Evolutionary conservation across 1,284 basidiomycete genomes (phyloP).

Genomic region (Afroboletus lepidellus): DNA sequence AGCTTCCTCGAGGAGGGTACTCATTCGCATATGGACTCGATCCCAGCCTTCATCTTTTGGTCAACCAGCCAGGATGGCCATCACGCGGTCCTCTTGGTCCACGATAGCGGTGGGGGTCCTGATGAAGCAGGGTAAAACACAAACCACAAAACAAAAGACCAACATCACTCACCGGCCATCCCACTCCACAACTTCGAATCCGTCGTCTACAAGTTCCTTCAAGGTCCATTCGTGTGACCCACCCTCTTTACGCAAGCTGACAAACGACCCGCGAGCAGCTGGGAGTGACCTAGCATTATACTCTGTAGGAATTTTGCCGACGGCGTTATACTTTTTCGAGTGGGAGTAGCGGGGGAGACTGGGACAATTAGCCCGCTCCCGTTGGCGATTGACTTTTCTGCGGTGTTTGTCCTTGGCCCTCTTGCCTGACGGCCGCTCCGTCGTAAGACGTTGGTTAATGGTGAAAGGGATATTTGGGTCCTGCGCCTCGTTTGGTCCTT

Average conservation of each 20-base stretch:
- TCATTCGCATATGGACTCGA: not conserved
- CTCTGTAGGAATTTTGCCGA: no score
- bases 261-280: not conserved
- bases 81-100: not conserved
- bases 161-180: not conserved
- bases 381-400: no score
- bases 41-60: not conserved
- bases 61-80: not conserved
- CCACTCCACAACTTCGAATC: not conserved
- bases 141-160: not conserved
- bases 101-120: not conserved
- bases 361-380: not conserved
- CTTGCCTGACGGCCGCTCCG: no score
- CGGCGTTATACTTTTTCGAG: not conserved
- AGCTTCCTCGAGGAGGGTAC: not conserved
- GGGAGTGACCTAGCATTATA: no score
- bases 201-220: not conserved
- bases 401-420: no score
- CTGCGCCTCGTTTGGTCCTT: no score
- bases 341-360: not conserved
- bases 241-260: not conserved
- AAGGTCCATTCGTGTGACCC: not conserved
- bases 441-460: no score
- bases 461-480: no score
- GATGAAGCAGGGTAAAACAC: not conserved